These are phyloP conservation scores for Nannochloropsis gaditana DNA, from an alignment of 108 stramenopile species.

Conservation along the genomic window DNA sequence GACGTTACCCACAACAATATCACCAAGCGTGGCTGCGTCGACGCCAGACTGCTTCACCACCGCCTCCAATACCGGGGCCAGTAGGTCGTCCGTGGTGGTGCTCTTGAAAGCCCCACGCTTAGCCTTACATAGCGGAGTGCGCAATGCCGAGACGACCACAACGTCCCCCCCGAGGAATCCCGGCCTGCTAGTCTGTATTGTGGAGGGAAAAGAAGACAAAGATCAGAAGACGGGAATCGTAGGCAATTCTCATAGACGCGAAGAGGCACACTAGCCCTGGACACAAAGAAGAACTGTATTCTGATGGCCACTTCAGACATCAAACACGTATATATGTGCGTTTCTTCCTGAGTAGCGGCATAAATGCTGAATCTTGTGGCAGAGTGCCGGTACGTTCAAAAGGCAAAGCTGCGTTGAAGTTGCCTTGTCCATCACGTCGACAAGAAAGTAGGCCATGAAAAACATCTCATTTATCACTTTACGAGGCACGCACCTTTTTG, in stretches of 20 bases:
- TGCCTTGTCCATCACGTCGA: too few species aligned
- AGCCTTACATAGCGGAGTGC: slow-evolving; percentile 54
- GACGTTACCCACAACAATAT: slow-evolving; percentile 87
- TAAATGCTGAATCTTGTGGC: too few species aligned
- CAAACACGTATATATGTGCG: too few species aligned
- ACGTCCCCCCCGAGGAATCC: slow-evolving; percentile 45
- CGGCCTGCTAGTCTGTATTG: not conserved
- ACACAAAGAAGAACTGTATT: too few species aligned
- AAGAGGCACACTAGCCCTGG: too few species aligned
- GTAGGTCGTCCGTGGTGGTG: slow-evolving; percentile 55
- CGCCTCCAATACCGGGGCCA: slow-evolving; percentile 43
- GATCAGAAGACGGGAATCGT: not conserved
- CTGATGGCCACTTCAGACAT: too few species aligned
- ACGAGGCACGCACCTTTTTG: not conserved
- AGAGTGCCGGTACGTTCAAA: too few species aligned
- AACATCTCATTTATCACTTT: too few species aligned
- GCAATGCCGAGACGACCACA: slow-evolving; percentile 51
- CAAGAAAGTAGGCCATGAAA: too few species aligned
- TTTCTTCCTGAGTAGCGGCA: too few species aligned
- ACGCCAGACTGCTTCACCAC: slow-evolving; percentile 45
- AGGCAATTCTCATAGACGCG: too few species aligned
- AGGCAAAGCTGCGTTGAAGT: too few species aligned
- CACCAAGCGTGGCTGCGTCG: slow-evolving; percentile 56
- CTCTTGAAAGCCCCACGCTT: slow-evolving; percentile 57
- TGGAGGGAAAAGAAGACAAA: not conserved